Evolutionary conservation across 1,284 basidiomycete species (phyloP).

Genomic region (Apiotrichum laibachii): DNA sequence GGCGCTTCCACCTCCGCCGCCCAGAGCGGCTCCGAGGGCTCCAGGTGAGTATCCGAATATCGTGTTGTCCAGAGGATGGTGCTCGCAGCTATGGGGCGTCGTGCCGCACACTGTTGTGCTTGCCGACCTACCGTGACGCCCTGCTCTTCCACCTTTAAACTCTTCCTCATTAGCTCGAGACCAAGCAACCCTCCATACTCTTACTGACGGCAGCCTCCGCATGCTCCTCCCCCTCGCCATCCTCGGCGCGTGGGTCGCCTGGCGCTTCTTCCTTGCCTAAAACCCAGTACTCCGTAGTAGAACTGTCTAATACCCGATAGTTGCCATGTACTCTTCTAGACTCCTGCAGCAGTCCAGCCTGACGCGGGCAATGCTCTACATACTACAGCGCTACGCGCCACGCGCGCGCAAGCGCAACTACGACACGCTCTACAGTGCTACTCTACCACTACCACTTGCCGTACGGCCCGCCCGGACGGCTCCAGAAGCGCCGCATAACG

Average conservation of each 20-base stretch:
- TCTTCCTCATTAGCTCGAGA: no score
- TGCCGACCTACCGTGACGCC: no score
- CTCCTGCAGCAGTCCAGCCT: not conserved
- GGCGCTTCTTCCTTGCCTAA: conserved; percentile 48
- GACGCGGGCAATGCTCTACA: not conserved
- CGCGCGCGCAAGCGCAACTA: not conserved
- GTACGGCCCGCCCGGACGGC: conserved; percentile 32
- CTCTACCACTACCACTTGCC: conserved; percentile 14
- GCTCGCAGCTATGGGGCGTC: no score
- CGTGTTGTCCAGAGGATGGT: no score
- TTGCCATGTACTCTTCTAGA: conserved; percentile 4
- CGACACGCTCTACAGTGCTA: not conserved
- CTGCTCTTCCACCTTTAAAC: no score
- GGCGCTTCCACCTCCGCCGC: not conserved
- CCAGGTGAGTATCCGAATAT: conserved; percentile 1
- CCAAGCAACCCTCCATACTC: not conserved
- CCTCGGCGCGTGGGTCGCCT: conserved; percentile 46
- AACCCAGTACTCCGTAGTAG: not conserved
- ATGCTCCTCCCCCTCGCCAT: conserved; percentile 45
- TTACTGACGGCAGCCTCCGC: conserved; percentile 14
- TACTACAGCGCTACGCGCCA: no score
- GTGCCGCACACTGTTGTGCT: no score
- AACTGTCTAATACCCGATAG: conserved; percentile 2
- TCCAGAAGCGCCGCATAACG: conserved; percentile 29
- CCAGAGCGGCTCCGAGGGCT: not conserved